These are phyloP conservation scores for Ascochyta koolunga DNA, from an alignment of 2,329 filamentous ascomycete species.

Conservation along the genomic window DNA sequence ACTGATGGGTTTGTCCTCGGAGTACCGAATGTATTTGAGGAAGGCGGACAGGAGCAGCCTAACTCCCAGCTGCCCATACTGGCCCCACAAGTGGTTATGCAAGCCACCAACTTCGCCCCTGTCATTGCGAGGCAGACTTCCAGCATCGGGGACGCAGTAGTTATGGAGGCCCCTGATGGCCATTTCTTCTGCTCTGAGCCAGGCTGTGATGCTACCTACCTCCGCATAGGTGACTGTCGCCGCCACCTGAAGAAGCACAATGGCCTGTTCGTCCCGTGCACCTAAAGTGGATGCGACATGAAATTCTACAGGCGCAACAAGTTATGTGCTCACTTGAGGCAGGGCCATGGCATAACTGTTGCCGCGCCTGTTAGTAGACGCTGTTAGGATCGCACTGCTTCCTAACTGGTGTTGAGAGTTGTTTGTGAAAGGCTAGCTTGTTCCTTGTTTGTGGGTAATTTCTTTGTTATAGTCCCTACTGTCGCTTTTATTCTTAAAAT, in stretches of 20 bases:
- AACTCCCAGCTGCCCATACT: background rate
- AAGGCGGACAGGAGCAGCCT: background rate
- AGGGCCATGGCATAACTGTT: background rate
- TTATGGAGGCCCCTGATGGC: background rate
- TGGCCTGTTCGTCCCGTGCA: conserved; percentile 6
- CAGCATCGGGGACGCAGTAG: background rate
- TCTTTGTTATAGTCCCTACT: too few species aligned
- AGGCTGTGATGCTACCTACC: background rate
- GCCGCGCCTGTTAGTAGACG: background rate
- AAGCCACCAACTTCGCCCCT: background rate
- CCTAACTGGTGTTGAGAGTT: background rate
- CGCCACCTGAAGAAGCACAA: conserved; percentile 27
- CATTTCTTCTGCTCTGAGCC: background rate
- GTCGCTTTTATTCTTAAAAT: background rate
- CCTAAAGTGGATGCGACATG: conserved; percentile 12
- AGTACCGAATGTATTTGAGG: background rate
- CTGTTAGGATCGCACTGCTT: background rate
- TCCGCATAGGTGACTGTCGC: conserved; percentile 16
- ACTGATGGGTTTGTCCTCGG: background rate
- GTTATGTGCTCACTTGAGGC: conserved; percentile 19
- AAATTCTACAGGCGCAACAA: conserved; percentile 26
- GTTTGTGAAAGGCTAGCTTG: background rate
- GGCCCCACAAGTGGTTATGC: background rate
- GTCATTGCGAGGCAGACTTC: background rate
- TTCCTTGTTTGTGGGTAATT: background rate